Percentiles rank a stretch among this genome's conserved stretches.
Conservation (phyloP, 164 flowering plant species). For the Brasenia schreberi region DNA sequence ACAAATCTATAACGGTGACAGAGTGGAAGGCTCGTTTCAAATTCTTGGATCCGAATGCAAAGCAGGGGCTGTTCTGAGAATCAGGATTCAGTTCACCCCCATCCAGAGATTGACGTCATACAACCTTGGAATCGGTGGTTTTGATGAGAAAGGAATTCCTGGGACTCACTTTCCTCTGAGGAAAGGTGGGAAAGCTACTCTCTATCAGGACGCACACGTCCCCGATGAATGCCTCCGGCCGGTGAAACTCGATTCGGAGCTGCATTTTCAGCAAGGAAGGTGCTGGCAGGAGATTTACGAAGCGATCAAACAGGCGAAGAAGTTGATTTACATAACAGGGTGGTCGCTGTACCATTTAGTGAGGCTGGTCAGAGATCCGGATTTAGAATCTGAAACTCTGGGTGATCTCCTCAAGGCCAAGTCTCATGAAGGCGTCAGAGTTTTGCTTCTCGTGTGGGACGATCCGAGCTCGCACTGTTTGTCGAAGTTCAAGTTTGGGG, state of each 20-base stretch:
- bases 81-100: constrained; percentile 62
- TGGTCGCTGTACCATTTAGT: constrained; percentile 97
- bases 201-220: constrained; percentile 97
- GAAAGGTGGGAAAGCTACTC: constrained; percentile 69
- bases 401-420: constrained; percentile 82
- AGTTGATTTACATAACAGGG: constrained; percentile 74
- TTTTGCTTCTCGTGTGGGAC: constrained; percentile 92
- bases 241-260: constrained; percentile 47
- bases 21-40: constrained; percentile 64
- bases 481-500: too few relatives aligned
- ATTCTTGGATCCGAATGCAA: constrained; percentile 48
- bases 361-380: constrained; percentile 54
- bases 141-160: constrained; percentile 63
- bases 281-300: constrained; percentile 87
- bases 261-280: constrained; percentile 66
- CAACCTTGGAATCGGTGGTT: constrained; percentile 66
- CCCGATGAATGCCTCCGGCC: constrained; percentile 72
- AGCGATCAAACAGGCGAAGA: constrained; percentile 65
- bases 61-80: constrained; percentile 50
- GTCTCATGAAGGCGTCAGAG: constrained; percentile 96
- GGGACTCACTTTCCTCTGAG: constrained; percentile 91
- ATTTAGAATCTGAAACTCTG: constrained; percentile 25
- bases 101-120: constrained; percentile 45
- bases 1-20: constrained; percentile 42
- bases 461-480: constrained; percentile 15